phyloP scores from a whole-genome alignment of 2,329 filamentous ascomycete species.

The Fusarium veterinarium region DNA sequence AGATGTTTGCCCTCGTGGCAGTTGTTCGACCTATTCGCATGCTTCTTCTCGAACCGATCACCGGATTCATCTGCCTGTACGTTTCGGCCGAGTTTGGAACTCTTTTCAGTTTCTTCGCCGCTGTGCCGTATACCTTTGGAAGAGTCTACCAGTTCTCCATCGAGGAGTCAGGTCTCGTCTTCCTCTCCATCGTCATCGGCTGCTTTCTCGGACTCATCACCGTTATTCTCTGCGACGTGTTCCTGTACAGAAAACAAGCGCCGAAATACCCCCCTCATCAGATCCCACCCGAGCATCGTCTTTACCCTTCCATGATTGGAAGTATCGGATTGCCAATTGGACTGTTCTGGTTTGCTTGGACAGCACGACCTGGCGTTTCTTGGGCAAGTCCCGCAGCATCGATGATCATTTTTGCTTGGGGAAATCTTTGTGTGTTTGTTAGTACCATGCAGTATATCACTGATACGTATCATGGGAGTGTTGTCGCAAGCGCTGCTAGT shows the following conservation, averaged over 20 bases:
- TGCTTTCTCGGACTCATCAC: constrained; percentile 57
- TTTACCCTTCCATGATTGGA: constrained; percentile 70
- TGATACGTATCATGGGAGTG: constrained; percentile 66
- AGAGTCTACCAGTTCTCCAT: constrained; percentile 57
- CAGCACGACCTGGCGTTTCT: constrained; percentile 56
- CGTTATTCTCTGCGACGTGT: constrained; percentile 54
- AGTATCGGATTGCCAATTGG: constrained; percentile 63
- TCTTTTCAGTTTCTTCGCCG: constrained; percentile 64
- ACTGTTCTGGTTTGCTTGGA: constrained; percentile 72
- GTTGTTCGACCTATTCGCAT: constrained; percentile 66
- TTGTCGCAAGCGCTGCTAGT: constrained; percentile 68
- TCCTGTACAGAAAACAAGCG: constrained; percentile 55
- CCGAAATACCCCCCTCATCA: constrained; percentile 48
- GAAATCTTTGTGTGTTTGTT: constrained; percentile 70
- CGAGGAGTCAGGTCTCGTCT: constrained; percentile 57
- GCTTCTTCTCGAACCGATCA: constrained; percentile 71
- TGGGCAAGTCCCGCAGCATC: constrained; percentile 64
- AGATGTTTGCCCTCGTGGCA: constrained; percentile 54
- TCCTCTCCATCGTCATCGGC: constrained; percentile 59
- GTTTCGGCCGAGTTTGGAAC: constrained; percentile 63
- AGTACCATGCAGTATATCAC: constrained; percentile 63
- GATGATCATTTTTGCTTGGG: constrained; percentile 68
- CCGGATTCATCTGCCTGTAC: constrained; percentile 65
- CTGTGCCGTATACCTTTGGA: constrained; percentile 61
- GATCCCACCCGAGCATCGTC: constrained; percentile 65